Conservation (phyloP, 352 stramenopile genomes). For the Phytophthora tentaculata region DNA sequence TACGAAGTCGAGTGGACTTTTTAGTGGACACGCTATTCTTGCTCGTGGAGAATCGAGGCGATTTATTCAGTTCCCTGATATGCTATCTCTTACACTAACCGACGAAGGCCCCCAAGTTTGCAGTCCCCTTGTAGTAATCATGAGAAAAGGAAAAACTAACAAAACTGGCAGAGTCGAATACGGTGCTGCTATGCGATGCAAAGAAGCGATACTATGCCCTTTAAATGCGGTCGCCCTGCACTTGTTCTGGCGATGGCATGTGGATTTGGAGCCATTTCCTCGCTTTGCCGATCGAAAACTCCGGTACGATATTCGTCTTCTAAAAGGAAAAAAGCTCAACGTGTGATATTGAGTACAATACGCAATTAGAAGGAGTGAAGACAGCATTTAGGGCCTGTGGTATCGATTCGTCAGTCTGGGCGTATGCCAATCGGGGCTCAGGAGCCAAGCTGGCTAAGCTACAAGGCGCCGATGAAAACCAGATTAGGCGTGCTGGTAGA, state of each 20-base stretch:
- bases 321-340: neutral
- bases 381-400: neutral
- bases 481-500: neutral
- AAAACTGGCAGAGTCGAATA: neutral
- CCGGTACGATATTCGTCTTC: slow-evolving; percentile 4
- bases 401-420: slow-evolving; percentile 7
- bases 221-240: slow-evolving; percentile 1
- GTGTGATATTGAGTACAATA: slow-evolving; percentile 12
- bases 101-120: neutral
- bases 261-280: slow-evolving; percentile 5
- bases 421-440: slow-evolving; percentile 8
- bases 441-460: slow-evolving; percentile 5
- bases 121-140: neutral
- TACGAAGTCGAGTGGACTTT: neutral
- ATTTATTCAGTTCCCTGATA: slow-evolving; percentile 2
- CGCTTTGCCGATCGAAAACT: neutral
- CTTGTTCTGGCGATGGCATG: slow-evolving; percentile 9
- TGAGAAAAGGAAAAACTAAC: neutral
- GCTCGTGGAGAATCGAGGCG: neutral
- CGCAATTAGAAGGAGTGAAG: slow-evolving; percentile 6
- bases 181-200: neutral
- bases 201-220: neutral
- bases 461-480: neutral
- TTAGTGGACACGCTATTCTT: neutral
- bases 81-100: neutral